These are phyloP conservation scores for Globisporangium abappressorium DNA, from an alignment of 352 stramenopile species.

Conservation along the genomic window DNA sequence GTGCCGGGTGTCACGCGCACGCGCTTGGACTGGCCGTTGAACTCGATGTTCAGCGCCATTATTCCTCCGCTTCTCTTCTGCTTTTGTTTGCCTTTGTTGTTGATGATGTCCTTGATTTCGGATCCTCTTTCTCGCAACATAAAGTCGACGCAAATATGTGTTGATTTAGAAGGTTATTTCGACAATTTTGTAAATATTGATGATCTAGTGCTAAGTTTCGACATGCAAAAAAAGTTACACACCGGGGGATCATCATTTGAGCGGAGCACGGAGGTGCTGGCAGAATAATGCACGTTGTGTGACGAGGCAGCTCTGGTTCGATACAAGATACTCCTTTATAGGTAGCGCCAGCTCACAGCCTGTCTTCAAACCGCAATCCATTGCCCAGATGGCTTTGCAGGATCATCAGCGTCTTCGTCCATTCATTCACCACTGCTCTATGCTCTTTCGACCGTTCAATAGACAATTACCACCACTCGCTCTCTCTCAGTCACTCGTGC, in stretches of 20 bases:
- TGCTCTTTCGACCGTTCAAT: too few relatives aligned
- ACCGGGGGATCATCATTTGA: too few relatives aligned
- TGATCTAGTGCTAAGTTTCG: background rate
- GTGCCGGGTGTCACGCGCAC: constrained; percentile 70
- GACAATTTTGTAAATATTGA: background rate
- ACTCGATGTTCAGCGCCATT: constrained; percentile 80
- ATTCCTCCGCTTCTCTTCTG: constrained; percentile 5
- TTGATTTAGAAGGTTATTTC: background rate
- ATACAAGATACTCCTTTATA: too few relatives aligned
- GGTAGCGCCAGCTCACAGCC: too few relatives aligned
- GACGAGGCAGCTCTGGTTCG: too few relatives aligned
- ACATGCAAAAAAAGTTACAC: background rate
- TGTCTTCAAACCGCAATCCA: too few relatives aligned
- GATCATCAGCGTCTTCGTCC: too few relatives aligned
- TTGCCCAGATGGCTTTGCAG: too few relatives aligned
- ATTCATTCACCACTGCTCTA: too few relatives aligned
- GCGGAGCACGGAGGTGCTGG: too few relatives aligned
- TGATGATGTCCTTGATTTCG: background rate
- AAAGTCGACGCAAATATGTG: background rate
- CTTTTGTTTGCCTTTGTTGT: background rate
- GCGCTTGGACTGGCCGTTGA: constrained; percentile 68
- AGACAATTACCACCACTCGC: background rate
- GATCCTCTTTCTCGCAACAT: background rate
- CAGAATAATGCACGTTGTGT: too few relatives aligned
- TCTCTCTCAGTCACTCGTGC: constrained; percentile 59